Percentiles rank a stretch among this genome's conserved stretches.
phyloP scores from a whole-genome alignment of 2,329 filamentous ascomycete genomes.

The Colletotrichum sp. region DNA sequence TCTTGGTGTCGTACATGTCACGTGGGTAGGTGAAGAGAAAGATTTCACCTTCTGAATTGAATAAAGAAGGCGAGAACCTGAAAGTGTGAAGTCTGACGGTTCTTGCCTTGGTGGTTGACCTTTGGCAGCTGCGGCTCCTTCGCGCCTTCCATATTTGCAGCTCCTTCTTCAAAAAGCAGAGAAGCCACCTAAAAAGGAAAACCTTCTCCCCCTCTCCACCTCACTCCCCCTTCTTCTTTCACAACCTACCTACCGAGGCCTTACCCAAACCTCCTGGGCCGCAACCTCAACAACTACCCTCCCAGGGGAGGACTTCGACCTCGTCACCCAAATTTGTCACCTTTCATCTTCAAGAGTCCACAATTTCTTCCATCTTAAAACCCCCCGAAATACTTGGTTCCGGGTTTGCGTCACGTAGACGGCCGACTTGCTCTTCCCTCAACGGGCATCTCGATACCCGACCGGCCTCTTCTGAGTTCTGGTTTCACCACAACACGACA shows the following conservation, averaged over 20 bases:
- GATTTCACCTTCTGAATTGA: neutral
- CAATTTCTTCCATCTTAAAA: neutral
- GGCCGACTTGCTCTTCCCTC: neutral
- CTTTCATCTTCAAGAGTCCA: accelerated
- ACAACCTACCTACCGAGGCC: neutral
- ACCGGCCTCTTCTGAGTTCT: neutral
- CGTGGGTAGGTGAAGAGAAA: neutral
- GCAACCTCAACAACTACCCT: neutral
- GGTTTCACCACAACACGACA: neutral
- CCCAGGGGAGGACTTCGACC: neutral
- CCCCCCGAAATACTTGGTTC: neutral
- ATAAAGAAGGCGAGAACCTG: neutral
- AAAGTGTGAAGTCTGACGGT: neutral
- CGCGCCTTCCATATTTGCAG: neutral
- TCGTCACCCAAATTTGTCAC: neutral
- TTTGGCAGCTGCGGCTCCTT: neutral
- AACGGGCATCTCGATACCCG: neutral
- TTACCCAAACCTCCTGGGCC: neutral
- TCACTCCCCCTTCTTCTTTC: neutral
- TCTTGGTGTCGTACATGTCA: neutral
- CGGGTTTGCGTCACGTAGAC: neutral
- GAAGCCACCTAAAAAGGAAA: neutral
- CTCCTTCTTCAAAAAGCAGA: neutral
- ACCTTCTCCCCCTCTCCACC: neutral
- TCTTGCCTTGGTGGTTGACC: neutral